phyloP scores from a whole-genome alignment of 2,329 filamentous ascomycete species.

The Alternaria incomplexa region DNA sequence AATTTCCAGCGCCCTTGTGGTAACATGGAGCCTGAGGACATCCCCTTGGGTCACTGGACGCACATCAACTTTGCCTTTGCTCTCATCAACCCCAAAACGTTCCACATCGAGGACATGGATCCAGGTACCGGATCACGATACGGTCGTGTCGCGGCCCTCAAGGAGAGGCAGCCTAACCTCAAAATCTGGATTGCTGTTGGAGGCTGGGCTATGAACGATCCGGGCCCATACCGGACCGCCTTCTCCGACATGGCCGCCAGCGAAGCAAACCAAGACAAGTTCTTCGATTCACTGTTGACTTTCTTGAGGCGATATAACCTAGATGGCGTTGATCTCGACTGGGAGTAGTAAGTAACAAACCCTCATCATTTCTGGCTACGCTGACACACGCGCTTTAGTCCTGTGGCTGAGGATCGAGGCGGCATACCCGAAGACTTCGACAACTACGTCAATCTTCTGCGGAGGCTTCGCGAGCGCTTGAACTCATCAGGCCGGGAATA shows the following conservation, averaged over 20 bases:
- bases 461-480: not conserved
- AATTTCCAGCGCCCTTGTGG: not conserved
- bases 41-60: not conserved
- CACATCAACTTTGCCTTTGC: conserved; percentile 20
- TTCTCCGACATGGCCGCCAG: conserved; percentile 29
- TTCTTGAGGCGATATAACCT: conserved; percentile 53
- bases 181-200: conserved; percentile 49
- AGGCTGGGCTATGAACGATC: conserved; percentile 51
- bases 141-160: conserved; percentile 27
- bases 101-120: conserved; percentile 2
- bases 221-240: conserved; percentile 26
- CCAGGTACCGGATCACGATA: not conserved
- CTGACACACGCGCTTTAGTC: not conserved
- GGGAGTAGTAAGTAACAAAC: conserved; percentile 17
- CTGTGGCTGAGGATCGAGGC: conserved; percentile 38
- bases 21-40: conserved; percentile 6
- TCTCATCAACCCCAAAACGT: conserved; percentile 9
- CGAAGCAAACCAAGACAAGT: conserved; percentile 25
- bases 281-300: conserved; percentile 42
- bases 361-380: not conserved
- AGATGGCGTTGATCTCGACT: conserved; percentile 56
- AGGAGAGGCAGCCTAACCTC: conserved; percentile 34
- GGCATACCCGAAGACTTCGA: conserved; percentile 43
- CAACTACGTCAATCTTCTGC: conserved; percentile 15
- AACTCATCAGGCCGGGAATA: not conserved